These are phyloP conservation scores for Whalleya microplaca DNA, from an alignment of 2,329 filamentous ascomycete genomes.

Conservation along the genomic window DNA sequence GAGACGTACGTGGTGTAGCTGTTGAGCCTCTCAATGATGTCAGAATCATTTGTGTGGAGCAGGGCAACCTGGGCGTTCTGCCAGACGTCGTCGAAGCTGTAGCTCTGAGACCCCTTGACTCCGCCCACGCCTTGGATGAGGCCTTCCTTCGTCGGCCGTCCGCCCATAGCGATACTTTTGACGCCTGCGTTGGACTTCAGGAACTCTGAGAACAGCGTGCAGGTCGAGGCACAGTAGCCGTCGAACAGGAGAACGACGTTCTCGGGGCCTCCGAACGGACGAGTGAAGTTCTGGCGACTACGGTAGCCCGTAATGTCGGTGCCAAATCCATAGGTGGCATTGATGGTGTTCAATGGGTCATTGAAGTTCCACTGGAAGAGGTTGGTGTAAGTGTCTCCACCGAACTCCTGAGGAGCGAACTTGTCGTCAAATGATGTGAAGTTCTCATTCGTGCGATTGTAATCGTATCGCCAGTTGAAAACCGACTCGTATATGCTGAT, in stretches of 20 bases:
- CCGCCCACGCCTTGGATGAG: conserved; percentile 59
- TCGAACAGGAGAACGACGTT: conserved; percentile 64
- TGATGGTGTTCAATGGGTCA: conserved; percentile 45
- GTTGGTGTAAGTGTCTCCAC: conserved; percentile 58
- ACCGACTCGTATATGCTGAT: conserved; percentile 51
- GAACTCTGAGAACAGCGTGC: conserved; percentile 60
- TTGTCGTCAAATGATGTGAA: conserved; percentile 54
- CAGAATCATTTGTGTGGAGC: conserved; percentile 32
- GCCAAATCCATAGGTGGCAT: conserved; percentile 46
- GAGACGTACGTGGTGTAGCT: conserved; percentile 40
- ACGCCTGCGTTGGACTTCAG: conserved; percentile 56
- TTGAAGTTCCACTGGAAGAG: conserved; percentile 56
- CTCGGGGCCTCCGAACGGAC: conserved; percentile 57
- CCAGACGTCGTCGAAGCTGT: conserved; percentile 38
- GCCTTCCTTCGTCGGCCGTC: conserved; percentile 46
- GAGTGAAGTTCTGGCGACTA: conserved; percentile 48
- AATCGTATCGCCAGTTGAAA: conserved; percentile 56
- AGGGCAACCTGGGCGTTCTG: conserved; percentile 31
- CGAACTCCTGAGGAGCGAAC: conserved; percentile 44
- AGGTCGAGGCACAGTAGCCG: conserved; percentile 62
- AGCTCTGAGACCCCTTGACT: conserved; percentile 53
- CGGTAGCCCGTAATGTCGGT: conserved; percentile 56
- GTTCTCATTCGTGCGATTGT: conserved; percentile 51
- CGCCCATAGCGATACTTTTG: conserved; percentile 58
- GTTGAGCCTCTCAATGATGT: conserved; percentile 34